A percentile compares a stretch with the other conserved stretches of the same genome.
phyloP scores from a whole-genome alignment of 306 rosid species.

The Quillaja saponaria region DNA sequence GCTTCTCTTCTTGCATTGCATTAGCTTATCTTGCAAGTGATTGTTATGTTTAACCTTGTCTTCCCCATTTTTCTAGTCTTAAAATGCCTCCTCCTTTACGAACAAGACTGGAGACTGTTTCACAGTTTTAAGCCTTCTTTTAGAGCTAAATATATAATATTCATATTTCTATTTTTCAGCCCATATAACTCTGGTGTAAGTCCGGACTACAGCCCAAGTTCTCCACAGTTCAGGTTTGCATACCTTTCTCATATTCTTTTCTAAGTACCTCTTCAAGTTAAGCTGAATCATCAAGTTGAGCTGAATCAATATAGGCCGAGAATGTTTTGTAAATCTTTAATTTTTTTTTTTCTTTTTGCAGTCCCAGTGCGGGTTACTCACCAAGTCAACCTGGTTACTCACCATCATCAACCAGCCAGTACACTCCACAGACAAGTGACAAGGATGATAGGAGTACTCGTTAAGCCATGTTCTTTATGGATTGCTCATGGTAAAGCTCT shows the following conservation, averaged over 20 bases:
- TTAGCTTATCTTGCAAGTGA: no score
- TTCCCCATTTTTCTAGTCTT: background rate
- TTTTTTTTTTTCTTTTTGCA: slow-evolving; percentile 29
- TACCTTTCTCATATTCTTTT: background rate
- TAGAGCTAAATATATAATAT: background rate
- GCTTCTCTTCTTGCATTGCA: no score
- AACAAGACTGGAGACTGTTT: background rate
- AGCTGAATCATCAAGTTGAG: background rate
- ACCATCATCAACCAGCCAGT: slow-evolving; percentile 91
- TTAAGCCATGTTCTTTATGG: slow-evolving; percentile 31
- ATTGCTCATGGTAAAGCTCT: slow-evolving; percentile 25
- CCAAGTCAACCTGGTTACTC: slow-evolving; percentile 99
- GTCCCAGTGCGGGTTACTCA: slow-evolving; percentile 97
- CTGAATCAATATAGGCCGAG: slow-evolving; percentile 2
- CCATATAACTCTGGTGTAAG: slow-evolving; percentile 83
- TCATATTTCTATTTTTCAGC: slow-evolving; percentile 45
- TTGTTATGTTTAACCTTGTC: no score
- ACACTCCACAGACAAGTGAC: slow-evolving; percentile 83
- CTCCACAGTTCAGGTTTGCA: slow-evolving; percentile 81
- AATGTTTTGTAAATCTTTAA: slow-evolving; percentile 18
- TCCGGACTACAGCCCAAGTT: slow-evolving; percentile 91
- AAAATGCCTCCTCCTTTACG: background rate
- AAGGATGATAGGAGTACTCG: slow-evolving; percentile 61
- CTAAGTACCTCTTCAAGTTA: background rate
- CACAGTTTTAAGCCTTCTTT: no score